phyloP scores from a whole-genome alignment of 176 grass and related monocot genomes.

The Triticum timopheevii region DNA sequence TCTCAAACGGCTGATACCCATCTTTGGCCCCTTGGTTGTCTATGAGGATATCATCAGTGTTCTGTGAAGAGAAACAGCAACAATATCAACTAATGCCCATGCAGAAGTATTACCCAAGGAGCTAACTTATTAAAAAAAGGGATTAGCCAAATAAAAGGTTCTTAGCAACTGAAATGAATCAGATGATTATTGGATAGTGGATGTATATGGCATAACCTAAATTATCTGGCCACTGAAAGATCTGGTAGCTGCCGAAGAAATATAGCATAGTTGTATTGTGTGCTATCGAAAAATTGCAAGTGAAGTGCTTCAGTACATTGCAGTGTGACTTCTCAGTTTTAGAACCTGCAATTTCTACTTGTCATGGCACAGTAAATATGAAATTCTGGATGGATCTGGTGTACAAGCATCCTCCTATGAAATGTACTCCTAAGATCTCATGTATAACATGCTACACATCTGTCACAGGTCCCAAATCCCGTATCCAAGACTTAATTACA shows the following conservation, averaged over 20 bases:
- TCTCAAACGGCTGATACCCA: constrained; percentile 36
- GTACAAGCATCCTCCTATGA: constrained; percentile 17
- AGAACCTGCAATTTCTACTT: constrained; percentile 12
- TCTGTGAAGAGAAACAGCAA: constrained; percentile 25
- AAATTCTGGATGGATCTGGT: constrained; percentile 18
- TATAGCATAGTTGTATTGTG: background rate
- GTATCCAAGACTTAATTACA: constrained; percentile 1
- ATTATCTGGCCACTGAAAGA: background rate
- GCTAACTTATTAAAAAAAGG: background rate
- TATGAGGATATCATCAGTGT: constrained; percentile 53
- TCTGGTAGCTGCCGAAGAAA: background rate
- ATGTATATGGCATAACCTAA: background rate
- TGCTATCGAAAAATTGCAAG: background rate
- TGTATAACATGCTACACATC: background rate
- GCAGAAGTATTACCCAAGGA: constrained; percentile 5
- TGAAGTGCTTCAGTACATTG: constrained; percentile 9
- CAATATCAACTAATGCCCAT: constrained; percentile 16
- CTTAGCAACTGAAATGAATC: constrained; percentile 4
- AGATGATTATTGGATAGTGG: background rate
- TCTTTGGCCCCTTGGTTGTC: constrained; percentile 42
- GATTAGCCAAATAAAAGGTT: background rate
- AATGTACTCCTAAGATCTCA: constrained; percentile 2
- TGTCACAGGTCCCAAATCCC: background rate
- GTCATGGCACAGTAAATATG: constrained; percentile 3
- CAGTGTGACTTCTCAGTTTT: background rate